These are phyloP conservation scores for Leccinum rimulosum DNA, from an alignment of 768 basidiomycete species.

Conservation along the genomic window DNA sequence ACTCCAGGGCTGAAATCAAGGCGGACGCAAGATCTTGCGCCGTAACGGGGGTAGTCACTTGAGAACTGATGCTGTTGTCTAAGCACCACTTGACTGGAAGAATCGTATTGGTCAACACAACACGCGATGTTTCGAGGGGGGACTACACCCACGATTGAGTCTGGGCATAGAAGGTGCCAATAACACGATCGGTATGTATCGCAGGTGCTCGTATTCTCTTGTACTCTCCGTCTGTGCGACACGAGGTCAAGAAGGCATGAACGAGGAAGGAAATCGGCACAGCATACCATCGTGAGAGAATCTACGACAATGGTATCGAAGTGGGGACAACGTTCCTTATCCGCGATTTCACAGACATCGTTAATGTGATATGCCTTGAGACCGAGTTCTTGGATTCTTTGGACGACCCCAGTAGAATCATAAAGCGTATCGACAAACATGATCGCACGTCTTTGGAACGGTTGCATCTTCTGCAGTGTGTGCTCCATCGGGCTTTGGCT, in stretches of 20 bases:
- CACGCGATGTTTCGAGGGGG: not conserved
- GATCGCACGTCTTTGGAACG: slow-evolving; percentile 85
- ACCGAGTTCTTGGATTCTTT: slow-evolving; percentile 75
- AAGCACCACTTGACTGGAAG: slow-evolving; percentile 88
- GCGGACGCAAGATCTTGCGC: slow-evolving; percentile 89
- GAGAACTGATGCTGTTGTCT: slow-evolving; percentile 93
- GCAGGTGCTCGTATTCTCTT: slow-evolving; percentile 88
- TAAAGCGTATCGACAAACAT: slow-evolving; percentile 86
- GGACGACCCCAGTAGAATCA: slow-evolving; percentile 73
- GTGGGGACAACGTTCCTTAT: slow-evolving; percentile 79
- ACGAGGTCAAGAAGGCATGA: slow-evolving; percentile 14
- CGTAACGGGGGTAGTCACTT: slow-evolving; percentile 87
- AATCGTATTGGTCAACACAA: slow-evolving; percentile 6
- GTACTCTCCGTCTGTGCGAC: slow-evolving; percentile 74
- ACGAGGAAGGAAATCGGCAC: slow-evolving; percentile 1
- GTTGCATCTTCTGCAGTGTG: slow-evolving; percentile 75
- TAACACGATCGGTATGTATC: slow-evolving; percentile 95
- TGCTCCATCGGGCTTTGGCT: slow-evolving; percentile 71
- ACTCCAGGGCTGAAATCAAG: slow-evolving; percentile 90
- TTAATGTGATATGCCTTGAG: slow-evolving; percentile 75
- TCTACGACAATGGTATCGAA: slow-evolving; percentile 97
- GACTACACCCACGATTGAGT: slow-evolving; percentile 59
- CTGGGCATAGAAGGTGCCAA: slow-evolving; percentile 76
- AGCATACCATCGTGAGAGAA: slow-evolving; percentile 75
- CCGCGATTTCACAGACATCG: slow-evolving; percentile 75